Conservation (phyloP, 441 rosid species). For the Corymbia calophylla region DNA sequence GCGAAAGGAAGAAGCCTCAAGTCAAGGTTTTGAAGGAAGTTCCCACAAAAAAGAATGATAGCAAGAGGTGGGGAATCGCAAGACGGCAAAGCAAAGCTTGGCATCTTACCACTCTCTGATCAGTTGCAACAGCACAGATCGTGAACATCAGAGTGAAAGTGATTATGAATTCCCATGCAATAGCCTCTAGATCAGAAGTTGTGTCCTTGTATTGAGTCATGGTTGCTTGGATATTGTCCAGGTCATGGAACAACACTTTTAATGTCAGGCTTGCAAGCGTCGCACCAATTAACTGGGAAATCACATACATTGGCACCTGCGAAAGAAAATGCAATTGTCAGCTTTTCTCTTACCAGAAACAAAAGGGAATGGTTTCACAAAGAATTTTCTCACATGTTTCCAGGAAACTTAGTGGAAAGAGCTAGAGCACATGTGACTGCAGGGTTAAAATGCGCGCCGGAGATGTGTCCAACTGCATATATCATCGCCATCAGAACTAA, state of each 20-base stretch:
- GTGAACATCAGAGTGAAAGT: slow-evolving; percentile 35
- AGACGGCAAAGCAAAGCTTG: background rate
- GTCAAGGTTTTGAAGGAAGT: background rate
- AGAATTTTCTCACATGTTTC: slow-evolving; percentile 26
- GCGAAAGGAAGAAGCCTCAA: background rate
- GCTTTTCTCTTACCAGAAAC: background rate
- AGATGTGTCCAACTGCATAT: slow-evolving; percentile 37
- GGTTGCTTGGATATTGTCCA: slow-evolving; percentile 8
- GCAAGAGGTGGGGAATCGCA: background rate
- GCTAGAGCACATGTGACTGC: slow-evolving; percentile 44
- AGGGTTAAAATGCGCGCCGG: slow-evolving; percentile 57
- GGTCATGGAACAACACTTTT: slow-evolving; percentile 16
- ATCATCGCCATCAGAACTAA: slow-evolving; percentile 29
- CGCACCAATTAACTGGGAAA: slow-evolving; percentile 39
- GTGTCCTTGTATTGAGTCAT: slow-evolving; percentile 29
- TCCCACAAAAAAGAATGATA: background rate
- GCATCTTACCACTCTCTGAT: slow-evolving; percentile 34
- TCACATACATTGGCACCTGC: slow-evolving; percentile 32
- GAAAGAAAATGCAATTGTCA: background rate
- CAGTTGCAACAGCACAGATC: slow-evolving; percentile 35
- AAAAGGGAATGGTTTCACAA: background rate
- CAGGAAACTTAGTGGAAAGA: slow-evolving; percentile 19
- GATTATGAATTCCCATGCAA: slow-evolving; percentile 45
- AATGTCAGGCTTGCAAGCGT: slow-evolving; percentile 35
- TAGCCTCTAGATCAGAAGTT: slow-evolving; percentile 44